Evolutionary conservation across 495 filamentous ascomycete genomes (phyloP).

Genomic region (Cudoniella acicularis): DNA sequence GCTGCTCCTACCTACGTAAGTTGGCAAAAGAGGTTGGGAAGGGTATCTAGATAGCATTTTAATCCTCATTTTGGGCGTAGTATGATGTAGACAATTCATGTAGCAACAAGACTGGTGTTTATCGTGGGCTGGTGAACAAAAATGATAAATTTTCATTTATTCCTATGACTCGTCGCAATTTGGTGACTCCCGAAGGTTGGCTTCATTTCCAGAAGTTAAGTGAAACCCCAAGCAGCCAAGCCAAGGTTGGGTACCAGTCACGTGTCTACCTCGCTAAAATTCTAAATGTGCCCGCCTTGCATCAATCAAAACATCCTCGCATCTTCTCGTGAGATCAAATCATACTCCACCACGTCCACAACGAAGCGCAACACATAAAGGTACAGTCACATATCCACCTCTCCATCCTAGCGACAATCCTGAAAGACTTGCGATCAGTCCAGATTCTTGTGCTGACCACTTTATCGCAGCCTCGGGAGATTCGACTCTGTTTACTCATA

Average conservation of each 20-base stretch:
- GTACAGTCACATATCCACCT: not conserved
- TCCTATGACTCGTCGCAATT: too few species aligned
- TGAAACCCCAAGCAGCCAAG: not conserved
- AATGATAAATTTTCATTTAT: too few species aligned
- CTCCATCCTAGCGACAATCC: not conserved
- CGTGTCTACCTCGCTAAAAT: constrained; percentile 18
- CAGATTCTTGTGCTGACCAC: constrained; percentile 17
- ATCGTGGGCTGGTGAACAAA: too few species aligned
- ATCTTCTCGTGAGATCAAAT: constrained; percentile 16
- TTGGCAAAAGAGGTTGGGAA: too few species aligned
- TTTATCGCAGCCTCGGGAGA: constrained; percentile 23
- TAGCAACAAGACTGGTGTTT: too few species aligned
- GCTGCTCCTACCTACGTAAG: too few species aligned
- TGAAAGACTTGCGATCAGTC: not conserved
- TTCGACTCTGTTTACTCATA: constrained; percentile 37
- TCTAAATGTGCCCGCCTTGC: constrained; percentile 11
- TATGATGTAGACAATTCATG: too few species aligned
- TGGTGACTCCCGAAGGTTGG: too few species aligned
- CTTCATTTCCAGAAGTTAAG: not conserved
- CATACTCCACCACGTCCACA: constrained; percentile 23
- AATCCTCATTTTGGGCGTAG: too few species aligned
- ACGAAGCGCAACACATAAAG: constrained; percentile 11
- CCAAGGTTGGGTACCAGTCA: not conserved
- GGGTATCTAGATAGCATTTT: too few species aligned
- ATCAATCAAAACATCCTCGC: constrained; percentile 21